phyloP scores from a whole-genome alignment of 108 stramenopile genomes.

The Schizochytrium sp. region DNA sequence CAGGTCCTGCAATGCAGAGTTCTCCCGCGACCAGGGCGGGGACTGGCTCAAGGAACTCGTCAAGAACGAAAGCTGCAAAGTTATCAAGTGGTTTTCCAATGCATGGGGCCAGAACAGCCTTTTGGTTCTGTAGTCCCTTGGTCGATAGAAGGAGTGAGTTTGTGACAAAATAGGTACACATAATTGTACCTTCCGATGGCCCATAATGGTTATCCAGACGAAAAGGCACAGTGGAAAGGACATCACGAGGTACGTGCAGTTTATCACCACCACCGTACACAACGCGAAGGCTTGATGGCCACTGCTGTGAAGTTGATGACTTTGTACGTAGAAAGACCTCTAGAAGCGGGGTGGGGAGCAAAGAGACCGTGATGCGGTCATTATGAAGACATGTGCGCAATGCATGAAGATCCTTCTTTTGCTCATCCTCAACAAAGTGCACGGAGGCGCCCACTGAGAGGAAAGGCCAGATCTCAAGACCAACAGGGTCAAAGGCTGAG shows the following conservation, averaged over 20 bases:
- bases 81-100: conserved; percentile 49
- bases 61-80: conserved; percentile 34
- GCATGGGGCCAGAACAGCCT: conserved; percentile 24
- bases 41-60: conserved; percentile 53
- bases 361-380: conserved; percentile 40
- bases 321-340: conserved; percentile 45
- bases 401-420: not conserved
- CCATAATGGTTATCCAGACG: conserved; percentile 60
- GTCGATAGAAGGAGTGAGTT: not conserved
- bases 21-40: conserved; percentile 19
- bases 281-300: conserved; percentile 29
- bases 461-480: conserved; percentile 50
- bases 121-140: not conserved
- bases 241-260: conserved; percentile 29
- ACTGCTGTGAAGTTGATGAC: not conserved
- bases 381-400: not conserved
- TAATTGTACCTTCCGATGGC: conserved; percentile 31
- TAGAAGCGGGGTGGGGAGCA: conserved; percentile 42
- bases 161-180: conserved; percentile 25
- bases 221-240: not conserved
- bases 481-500: conserved; percentile 61
- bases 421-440: conserved; percentile 34
- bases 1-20: conserved; percentile 45
- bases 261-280: conserved; percentile 55
- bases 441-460: conserved; percentile 32